A percentile compares a stretch with the other conserved stretches of the same genome.
These are phyloP conservation scores for Arachis stenosperma DNA, from an alignment of 306 rosid genomes.

Conservation along the genomic window DNA sequence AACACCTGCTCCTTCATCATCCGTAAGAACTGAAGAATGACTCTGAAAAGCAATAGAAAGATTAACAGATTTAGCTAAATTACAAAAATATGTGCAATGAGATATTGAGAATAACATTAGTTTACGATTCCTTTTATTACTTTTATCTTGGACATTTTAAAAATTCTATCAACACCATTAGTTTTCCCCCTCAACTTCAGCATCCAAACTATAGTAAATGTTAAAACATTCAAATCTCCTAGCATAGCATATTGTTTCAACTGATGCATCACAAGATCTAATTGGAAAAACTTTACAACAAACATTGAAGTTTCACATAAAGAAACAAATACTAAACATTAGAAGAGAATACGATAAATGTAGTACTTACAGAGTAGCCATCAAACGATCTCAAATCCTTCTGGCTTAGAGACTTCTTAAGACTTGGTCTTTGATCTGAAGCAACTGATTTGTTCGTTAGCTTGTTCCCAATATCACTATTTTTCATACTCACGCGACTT, in stretches of 20 bases:
- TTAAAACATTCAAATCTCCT: background rate
- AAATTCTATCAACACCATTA: background rate
- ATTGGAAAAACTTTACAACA: background rate
- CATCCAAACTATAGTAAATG: conserved; percentile 15
- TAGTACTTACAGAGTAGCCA: conserved; percentile 81
- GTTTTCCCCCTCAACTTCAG: background rate
- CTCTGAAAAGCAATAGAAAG: conserved; percentile 63
- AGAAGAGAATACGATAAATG: conserved; percentile 9
- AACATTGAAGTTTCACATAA: conserved; percentile 5
- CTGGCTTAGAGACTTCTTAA: conserved; percentile 80
- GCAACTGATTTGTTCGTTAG: conserved; percentile 52
- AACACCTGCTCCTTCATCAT: conserved; percentile 78
- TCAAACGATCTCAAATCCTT: conserved; percentile 76
- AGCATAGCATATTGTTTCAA: conserved; percentile 12
- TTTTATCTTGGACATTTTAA: background rate
- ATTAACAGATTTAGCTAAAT: conserved; percentile 20
- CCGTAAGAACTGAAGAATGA: conserved; percentile 85
- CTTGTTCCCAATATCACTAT: conserved; percentile 50
- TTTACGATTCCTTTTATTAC: too few relatives aligned
- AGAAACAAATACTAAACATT: conserved; percentile 20
- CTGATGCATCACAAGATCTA: conserved; percentile 5
- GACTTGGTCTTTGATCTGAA: conserved; percentile 60
- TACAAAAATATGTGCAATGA: background rate
- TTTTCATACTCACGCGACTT: conserved; percentile 51
- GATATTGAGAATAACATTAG: conserved; percentile 18